phyloP scores from a whole-genome alignment of 768 basidiomycete genomes.

The Lentinula sp. region DNA sequence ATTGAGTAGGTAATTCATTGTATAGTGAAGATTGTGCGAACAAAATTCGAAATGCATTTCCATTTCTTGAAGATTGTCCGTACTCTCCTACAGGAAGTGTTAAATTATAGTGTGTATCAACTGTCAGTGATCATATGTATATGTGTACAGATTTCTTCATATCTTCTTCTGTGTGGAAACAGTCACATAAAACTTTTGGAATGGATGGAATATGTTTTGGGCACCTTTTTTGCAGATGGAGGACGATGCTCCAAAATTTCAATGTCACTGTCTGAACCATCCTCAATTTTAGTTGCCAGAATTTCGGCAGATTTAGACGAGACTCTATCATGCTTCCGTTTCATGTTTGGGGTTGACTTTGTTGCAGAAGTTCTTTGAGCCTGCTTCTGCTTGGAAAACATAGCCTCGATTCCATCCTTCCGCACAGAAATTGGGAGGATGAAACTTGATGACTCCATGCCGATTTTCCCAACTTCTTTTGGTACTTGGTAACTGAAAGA shows the following conservation, averaged over 20 bases:
- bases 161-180: background rate
- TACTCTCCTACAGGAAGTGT: too few species aligned
- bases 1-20: background rate
- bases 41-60: background rate
- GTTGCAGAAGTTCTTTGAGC: background rate
- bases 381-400: conserved; percentile 66
- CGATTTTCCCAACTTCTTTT: conserved; percentile 87
- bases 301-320: conserved; percentile 5
- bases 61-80: too few species aligned
- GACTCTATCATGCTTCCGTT: conserved; percentile 14
- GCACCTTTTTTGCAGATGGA: conserved; percentile 1
- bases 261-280: conserved; percentile 1
- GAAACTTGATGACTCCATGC: conserved; percentile 74
- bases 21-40: background rate
- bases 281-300: background rate
- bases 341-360: conserved; percentile 6
- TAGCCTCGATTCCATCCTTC: conserved; percentile 81
- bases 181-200: background rate
- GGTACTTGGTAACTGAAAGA: conserved; percentile 75
- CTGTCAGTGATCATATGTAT: too few species aligned
- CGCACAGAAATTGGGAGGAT: conserved; percentile 74
- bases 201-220: background rate
- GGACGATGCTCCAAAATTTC: conserved; percentile 6
- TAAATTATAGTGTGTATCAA: too few species aligned
- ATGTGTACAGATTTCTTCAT: background rate